A percentile compares a stretch with the other conserved stretches of the same genome.
Evolutionary conservation across 2,329 filamentous ascomycete genomes (phyloP).

Genomic region (Fusarium sp.): DNA sequence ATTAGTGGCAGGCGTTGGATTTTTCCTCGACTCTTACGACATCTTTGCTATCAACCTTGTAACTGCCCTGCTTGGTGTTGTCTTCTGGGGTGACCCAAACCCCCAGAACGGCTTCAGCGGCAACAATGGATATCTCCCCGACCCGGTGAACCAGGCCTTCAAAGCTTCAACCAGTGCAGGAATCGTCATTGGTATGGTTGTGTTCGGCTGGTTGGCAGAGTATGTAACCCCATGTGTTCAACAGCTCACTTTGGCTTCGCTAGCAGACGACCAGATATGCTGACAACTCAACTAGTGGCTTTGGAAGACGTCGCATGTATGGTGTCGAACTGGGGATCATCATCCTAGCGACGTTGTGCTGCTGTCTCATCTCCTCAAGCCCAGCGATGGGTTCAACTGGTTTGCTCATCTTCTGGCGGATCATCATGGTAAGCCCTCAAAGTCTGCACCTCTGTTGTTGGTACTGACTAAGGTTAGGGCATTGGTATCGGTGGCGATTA

Average conservation of each 20-base stretch:
- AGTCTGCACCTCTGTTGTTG: not conserved
- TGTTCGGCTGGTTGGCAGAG: conserved; percentile 81
- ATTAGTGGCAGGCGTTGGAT: conserved; percentile 79
- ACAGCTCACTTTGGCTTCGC: not conserved
- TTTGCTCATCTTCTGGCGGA: conserved; percentile 75
- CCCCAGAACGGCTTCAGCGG: conserved; percentile 57
- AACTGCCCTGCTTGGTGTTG: conserved; percentile 74
- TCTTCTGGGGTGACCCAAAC: conserved; percentile 69
- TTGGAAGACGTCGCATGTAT: conserved; percentile 83
- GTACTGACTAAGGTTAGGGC: conserved; percentile 53
- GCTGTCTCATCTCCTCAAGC: conserved; percentile 68
- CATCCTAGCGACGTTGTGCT: conserved; percentile 72
- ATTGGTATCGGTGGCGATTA: conserved; percentile 84
- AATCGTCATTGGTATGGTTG: conserved; percentile 77
- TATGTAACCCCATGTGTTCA: conserved; percentile 36
- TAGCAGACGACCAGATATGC: conserved; percentile 1
- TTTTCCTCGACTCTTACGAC: conserved; percentile 83
- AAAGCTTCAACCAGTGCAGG: conserved; percentile 83
- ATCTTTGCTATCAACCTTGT: conserved; percentile 83
- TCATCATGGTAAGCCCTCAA: conserved; percentile 65
- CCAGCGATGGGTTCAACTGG: conserved; percentile 66
- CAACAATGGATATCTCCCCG: conserved; percentile 66
- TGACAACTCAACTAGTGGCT: conserved; percentile 50
- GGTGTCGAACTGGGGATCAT: conserved; percentile 78
- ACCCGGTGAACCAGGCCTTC: conserved; percentile 72